Percentiles rank a stretch among this genome's conserved stretches.
phyloP scores from a whole-genome alignment of 805 yeast genomes.

The Metschnikowia arizonensis region DNA sequence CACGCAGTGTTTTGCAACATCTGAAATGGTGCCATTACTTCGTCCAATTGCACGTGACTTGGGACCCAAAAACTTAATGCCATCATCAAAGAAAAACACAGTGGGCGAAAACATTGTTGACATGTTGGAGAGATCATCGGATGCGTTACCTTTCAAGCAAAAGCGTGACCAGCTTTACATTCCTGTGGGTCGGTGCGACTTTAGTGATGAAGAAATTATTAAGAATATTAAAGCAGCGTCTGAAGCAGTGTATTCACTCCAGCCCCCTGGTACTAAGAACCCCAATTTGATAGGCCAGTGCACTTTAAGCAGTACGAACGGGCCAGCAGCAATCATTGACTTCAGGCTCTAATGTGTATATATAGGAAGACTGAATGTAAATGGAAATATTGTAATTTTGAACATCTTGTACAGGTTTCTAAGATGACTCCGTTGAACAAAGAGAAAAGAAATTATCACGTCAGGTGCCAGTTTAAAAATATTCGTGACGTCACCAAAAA shows the following conservation, averaged over 20 bases:
- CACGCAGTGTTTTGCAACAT: slow-evolving; percentile 80
- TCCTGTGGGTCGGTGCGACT: slow-evolving; percentile 73
- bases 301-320: slow-evolving; percentile 62
- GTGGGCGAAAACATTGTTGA: slow-evolving; percentile 62
- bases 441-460: too few relatives aligned
- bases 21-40: slow-evolving; percentile 66
- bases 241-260: slow-evolving; percentile 52
- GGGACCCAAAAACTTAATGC: slow-evolving; percentile 90
- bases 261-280: slow-evolving; percentile 58
- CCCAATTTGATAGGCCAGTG: slow-evolving; percentile 70
- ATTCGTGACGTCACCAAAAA: not conserved
- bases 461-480: too few relatives aligned
- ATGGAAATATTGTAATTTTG: too few relatives aligned
- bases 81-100: slow-evolving; percentile 80
- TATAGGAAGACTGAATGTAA: slow-evolving; percentile 10
- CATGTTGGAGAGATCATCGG: slow-evolving; percentile 53
- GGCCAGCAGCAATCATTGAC: slow-evolving; percentile 72
- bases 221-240: slow-evolving; percentile 67
- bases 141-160: slow-evolving; percentile 78
- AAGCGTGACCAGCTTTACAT: slow-evolving; percentile 54
- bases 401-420: too few relatives aligned
- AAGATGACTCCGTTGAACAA: too few relatives aligned
- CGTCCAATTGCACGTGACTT: slow-evolving; percentile 68
- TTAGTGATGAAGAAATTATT: slow-evolving; percentile 71
- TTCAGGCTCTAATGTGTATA: slow-evolving; percentile 22